A percentile compares a stretch with the other conserved stretches of the same genome.
Conservation (phyloP, 2,329 filamentous ascomycete species). For the Sporothrix schenckii region DNA sequence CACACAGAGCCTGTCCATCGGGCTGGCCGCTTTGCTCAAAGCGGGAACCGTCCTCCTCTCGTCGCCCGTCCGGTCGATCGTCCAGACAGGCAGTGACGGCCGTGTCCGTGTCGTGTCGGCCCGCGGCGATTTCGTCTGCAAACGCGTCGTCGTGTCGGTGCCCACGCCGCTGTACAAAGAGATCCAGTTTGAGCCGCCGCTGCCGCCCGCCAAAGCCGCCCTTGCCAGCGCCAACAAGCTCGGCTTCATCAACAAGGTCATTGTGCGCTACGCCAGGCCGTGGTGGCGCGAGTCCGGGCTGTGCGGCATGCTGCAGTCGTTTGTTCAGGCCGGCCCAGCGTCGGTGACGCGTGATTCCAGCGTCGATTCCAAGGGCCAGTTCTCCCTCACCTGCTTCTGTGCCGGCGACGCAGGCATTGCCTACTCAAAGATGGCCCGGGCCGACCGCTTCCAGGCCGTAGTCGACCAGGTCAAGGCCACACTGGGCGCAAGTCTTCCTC, state of each 20-base stretch:
- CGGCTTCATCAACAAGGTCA: conserved; percentile 57
- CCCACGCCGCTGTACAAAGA: conserved; percentile 32
- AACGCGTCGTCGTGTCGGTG: conserved; percentile 33
- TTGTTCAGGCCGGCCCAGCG: conserved; percentile 25
- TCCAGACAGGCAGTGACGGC: conserved; percentile 5
- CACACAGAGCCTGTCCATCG: conserved; percentile 44
- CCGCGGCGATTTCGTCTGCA: conserved; percentile 26
- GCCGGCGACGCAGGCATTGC: conserved; percentile 43
- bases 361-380: conserved; percentile 38
- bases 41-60: conserved; percentile 17
- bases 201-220: conserved; percentile 43
- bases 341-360: conserved; percentile 29
- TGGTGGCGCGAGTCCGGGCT: conserved; percentile 48
- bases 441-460: conserved; percentile 11
- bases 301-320: conserved; percentile 46
- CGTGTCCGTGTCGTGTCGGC: conserved; percentile 12
- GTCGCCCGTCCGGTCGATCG: conserved; percentile 28
- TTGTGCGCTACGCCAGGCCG: conserved; percentile 48
- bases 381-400: conserved; percentile 49
- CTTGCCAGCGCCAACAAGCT: conserved; percentile 42
- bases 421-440: conserved; percentile 40
- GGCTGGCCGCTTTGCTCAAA: conserved; percentile 24
- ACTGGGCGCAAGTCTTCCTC: not conserved
- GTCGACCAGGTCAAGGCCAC: conserved; percentile 24
- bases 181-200: conserved; percentile 52